Evolutionary conservation across 1,284 basidiomycete genomes (phyloP).

Genomic region (Moniliophthora roreri): DNA sequence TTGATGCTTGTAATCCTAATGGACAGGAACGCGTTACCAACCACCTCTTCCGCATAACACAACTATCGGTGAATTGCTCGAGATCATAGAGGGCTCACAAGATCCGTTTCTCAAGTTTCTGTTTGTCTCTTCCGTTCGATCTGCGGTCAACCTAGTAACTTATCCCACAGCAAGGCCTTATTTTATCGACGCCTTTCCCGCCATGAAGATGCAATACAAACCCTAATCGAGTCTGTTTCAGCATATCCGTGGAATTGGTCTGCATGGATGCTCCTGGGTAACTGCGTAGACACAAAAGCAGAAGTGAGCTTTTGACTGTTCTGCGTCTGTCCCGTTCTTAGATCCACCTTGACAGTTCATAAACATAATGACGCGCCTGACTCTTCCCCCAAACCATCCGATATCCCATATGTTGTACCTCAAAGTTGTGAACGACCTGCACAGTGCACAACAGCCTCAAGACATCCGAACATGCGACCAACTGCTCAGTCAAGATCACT

Average conservation of each 20-base stretch:
- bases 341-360: conserved; percentile 2
- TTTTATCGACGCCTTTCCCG: conserved; percentile 12
- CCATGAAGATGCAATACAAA: conserved; percentile 10
- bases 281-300: conserved; percentile 6
- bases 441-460: conserved; percentile 6
- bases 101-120: conserved; percentile 15
- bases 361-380: conserved; percentile 3
- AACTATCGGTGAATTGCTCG: conserved; percentile 7
- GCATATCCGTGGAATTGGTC: conserved; percentile 15
- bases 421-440: conserved; percentile 12
- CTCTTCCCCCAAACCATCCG: conserved; percentile 13
- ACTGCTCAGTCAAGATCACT: conserved; percentile 8
- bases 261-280: conserved; percentile 11
- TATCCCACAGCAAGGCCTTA: conserved; percentile 6
- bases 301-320: conserved; percentile 1
- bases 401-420: conserved; percentile 10
- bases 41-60: conserved; percentile 8
- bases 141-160: background rate
- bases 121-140: background rate
- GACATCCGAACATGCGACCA: conserved; percentile 13
- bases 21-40: conserved; percentile 10
- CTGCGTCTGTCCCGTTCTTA: background rate
- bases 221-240: conserved; percentile 4
- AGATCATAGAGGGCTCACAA: conserved; percentile 1
- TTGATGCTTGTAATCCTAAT: background rate